Evolutionary conservation across 2,329 filamentous ascomycete genomes (phyloP), one percentile per base, ranked within the genome.

Genomic region (Sporothrix brasiliensis): DNA sequence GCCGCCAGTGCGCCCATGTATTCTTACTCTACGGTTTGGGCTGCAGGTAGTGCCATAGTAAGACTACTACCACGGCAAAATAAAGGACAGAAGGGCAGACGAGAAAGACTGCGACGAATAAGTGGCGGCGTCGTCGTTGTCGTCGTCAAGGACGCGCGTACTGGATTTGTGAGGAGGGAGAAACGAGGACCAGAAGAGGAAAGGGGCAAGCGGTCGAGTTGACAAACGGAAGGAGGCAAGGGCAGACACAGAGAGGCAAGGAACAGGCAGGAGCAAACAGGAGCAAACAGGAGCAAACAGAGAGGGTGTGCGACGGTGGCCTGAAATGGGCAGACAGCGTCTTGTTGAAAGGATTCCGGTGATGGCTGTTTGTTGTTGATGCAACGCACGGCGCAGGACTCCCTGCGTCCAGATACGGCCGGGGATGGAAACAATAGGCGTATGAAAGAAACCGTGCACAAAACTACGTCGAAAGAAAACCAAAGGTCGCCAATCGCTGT

Each of bases 141-240:
- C 61, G 61, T 49, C 61, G 61, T 65, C 61, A 65, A 50, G 44
- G 61, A 50, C 61, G 61, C 61, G 61, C 27, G 61, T 65, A 27
- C 58, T 19, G 41, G 11, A 13, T 44, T 13, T 44, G 41, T 44
- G 14, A 16, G 21, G 11, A 14, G 14, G 13, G 21, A 54, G 52
- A 50, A 7, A 16, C n/a, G 16, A 19, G 44, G 16, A 6, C 14
- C 56, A 21, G 56, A 3, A 34, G 34, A 60, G 39, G 39, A 47
- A 61, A 41, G 52, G 30, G 21, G 21, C 58, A 61, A n/a, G 47
- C 39, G n/a, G n/a, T 10, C 16, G 13, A 10, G 13, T n/a, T 16
- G 16, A n/a, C 10, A n/a, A 4, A 47, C 16, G 58, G n/a, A 54
- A 54, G n/a, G 58, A 47, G 58, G 56, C 56, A 63, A 27, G 39